Evolutionary conservation across 441 rosid species (phyloP).

Genomic region (Kokia cookei): DNA sequence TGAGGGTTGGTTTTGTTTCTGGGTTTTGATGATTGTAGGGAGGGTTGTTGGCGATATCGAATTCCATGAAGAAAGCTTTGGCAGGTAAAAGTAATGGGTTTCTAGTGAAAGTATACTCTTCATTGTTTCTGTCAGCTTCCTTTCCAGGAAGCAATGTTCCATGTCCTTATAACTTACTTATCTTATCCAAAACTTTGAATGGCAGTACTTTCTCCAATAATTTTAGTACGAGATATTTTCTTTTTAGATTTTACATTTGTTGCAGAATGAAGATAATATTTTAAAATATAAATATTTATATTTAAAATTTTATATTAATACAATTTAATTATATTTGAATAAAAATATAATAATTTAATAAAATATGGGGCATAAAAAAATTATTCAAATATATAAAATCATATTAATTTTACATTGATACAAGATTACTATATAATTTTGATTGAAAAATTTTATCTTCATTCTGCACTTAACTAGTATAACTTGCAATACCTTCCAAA

Average conservation of each 20-base stretch:
- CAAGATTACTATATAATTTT: too few relatives aligned
- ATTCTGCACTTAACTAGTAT: too few relatives aligned
- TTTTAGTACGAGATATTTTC: constrained; percentile 19
- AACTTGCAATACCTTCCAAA: background rate
- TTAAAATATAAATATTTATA: too few relatives aligned
- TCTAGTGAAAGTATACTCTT: background rate
- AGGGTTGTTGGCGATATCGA: background rate
- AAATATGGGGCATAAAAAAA: too few relatives aligned
- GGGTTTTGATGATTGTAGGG: background rate
- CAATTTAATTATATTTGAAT: too few relatives aligned
- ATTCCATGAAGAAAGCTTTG: background rate
- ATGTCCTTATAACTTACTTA: background rate
- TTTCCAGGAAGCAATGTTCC: background rate
- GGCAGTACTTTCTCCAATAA: background rate
- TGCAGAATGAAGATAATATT: too few relatives aligned
- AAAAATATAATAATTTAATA: too few relatives aligned
- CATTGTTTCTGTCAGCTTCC: background rate
- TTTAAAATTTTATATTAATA: too few relatives aligned
- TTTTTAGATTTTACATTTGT: too few relatives aligned
- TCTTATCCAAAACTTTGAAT: background rate
- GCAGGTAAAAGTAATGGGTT: background rate
- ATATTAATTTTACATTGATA: too few relatives aligned
- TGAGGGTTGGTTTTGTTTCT: background rate
- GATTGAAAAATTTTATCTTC: too few relatives aligned
- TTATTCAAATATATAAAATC: too few relatives aligned